A percentile compares a stretch with the other conserved stretches of the same genome.
Conservation (phyloP, 495 filamentous ascomycete species). For the Podospora sp. region DNA sequence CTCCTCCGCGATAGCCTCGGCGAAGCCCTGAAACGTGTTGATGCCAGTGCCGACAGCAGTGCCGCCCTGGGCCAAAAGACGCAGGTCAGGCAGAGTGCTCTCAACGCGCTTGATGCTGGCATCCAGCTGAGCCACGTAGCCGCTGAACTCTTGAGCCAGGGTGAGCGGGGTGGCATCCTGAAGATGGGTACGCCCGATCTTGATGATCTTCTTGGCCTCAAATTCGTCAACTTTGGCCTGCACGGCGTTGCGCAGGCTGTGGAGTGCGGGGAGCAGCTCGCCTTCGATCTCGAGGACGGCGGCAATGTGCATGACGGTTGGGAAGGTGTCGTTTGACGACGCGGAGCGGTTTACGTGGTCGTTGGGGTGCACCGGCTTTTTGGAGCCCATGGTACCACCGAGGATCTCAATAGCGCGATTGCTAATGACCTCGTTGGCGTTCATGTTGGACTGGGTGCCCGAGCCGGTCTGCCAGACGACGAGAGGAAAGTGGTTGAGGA, state of each 20-base stretch:
- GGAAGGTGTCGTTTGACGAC: constrained; percentile 99
- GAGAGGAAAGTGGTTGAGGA: constrained; percentile 96
- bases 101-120: constrained; percentile 87
- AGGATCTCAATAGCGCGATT: constrained; percentile 99
- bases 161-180: constrained; percentile 97
- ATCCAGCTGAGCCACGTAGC: constrained; percentile 92
- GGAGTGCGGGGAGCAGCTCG: constrained; percentile 79
- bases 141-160: constrained; percentile 96
- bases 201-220: constrained; percentile 82
- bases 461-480: constrained; percentile 99
- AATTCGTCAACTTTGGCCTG: constrained; percentile 91
- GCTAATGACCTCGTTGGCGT: constrained; percentile 99
- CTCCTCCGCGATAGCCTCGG: constrained; percentile 85
- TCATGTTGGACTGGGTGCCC: constrained; percentile 99
- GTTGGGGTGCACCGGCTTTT: constrained; percentile 98
- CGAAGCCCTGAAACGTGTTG: constrained; percentile 97
- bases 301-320: constrained; percentile 99
- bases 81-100: constrained; percentile 77
- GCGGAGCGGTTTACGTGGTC: constrained; percentile 99
- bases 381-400: constrained; percentile 88
- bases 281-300: constrained; percentile 91
- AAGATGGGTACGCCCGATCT: constrained; percentile 97
- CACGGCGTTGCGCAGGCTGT: constrained; percentile 76
- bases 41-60: constrained; percentile 97
- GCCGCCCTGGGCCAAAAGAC: constrained; percentile 89